These are phyloP conservation scores for Petunia axillaris DNA, from an alignment of 257 asterid species.

Conservation along the genomic window DNA sequence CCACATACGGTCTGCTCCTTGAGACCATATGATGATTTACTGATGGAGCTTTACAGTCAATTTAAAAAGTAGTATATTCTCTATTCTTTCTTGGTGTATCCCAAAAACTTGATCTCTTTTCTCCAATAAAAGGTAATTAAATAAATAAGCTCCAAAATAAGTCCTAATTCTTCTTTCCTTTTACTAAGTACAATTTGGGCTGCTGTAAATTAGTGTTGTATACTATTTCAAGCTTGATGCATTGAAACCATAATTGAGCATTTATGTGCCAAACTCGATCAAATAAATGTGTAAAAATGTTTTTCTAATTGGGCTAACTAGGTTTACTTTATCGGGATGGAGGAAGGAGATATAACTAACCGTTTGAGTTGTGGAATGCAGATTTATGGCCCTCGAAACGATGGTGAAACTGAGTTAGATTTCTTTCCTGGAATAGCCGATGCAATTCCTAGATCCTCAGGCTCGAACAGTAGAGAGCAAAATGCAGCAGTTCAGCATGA, in stretches of 20 bases:
- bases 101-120: not conserved
- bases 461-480: slow-evolving; percentile 34
- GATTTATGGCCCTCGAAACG: slow-evolving; percentile 82
- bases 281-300: too few species aligned
- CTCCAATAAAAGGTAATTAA: not conserved
- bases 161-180: too few species aligned
- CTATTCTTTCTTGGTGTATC: not conserved
- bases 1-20: not conserved
- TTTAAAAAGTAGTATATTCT: not conserved
- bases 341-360: not conserved
- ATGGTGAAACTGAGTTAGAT: slow-evolving; percentile 45
- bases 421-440: slow-evolving; percentile 83
- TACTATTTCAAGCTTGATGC: too few species aligned
- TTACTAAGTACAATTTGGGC: too few species aligned
- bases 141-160: too few species aligned
- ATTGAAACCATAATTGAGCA: too few species aligned
- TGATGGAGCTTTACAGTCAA: not conserved
- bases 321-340: not conserved
- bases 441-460: slow-evolving; percentile 39
- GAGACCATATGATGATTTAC: not conserved
- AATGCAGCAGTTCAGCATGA: slow-evolving; percentile 58
- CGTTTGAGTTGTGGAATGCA: slow-evolving; percentile 39
- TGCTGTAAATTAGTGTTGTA: too few species aligned
- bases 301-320: not conserved
- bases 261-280: too few species aligned